Base-by-base conservation (phyloP, 495 filamentous ascomycete genomes). In the Talaromyces proteolyticus region DNA sequence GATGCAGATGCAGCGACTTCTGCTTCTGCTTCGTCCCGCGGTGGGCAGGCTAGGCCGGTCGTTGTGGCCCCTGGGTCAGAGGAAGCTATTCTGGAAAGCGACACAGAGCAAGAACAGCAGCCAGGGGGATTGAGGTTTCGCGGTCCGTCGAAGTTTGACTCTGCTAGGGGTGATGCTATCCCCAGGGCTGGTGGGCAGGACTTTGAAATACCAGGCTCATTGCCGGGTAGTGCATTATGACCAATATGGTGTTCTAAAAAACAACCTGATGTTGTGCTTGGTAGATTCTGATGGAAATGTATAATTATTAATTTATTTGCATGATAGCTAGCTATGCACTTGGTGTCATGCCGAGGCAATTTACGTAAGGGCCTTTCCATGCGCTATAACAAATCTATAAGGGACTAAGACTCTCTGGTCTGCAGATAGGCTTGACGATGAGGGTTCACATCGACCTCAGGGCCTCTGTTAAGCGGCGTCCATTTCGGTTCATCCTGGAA, bases 401-500 rank as follows among this genome's bases (percentile, higher is more conserved):
- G n/a, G n/a, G n/a, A n/a, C n/a, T n/a, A n/a, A n/a, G n/a, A n/a
- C n/a, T n/a, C 29, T 44, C 22, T 46, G 12, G 55, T 64, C 46
- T 75, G 69, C 11, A 91, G 59, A 62, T 96, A 96, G 20, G 79
- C 78, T 76, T 87, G 79, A 16, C 93, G 82, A 59, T 84, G 86
- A 25, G 70, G 68, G 66, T 96, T 98, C 47, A 59, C 65, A 66
- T 95, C 89, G 50, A 95, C 73, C 37, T 94, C 89, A 10, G 68
- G 74, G 1, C 79, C 79, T 39, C 94, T 79, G 67, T 95, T 95
- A 58, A 98, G 67, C 14, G 93, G 89, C 50, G 91, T 97, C 93
- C 93, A 98, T 71, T 96, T 95, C 37, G 93, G 94, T 73, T 97
- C 91, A 50, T 97, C 93, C 75, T 96, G 91, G 81, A 97, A 98